Evolutionary conservation across 805 yeast genomes (phyloP).

Genomic region (Kodamaea hsintzibuensis): DNA sequence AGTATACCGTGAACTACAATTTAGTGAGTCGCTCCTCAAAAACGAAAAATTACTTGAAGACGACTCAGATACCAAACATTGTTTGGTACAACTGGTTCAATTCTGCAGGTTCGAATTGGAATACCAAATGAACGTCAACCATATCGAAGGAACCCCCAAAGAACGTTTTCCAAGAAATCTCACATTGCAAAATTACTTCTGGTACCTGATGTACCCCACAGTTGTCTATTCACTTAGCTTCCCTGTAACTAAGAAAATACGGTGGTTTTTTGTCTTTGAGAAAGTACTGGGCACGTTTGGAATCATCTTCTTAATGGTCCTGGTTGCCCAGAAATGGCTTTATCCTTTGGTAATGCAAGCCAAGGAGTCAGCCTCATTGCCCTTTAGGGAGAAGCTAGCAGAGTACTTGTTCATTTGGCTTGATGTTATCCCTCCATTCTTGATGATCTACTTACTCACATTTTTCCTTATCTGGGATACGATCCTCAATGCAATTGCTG

Average conservation of each 20-base stretch:
- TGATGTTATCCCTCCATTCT: constrained; percentile 79
- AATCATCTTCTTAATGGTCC: constrained; percentile 76
- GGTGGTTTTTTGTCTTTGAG: constrained; percentile 66
- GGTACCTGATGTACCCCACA: constrained; percentile 86
- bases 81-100: constrained; percentile 46
- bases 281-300: constrained; percentile 86
- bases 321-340: constrained; percentile 71
- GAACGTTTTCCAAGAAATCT: constrained; percentile 71
- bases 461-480: constrained; percentile 96
- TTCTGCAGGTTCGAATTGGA: constrained; percentile 75
- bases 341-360: constrained; percentile 73
- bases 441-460: constrained; percentile 69
- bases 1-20: constrained; percentile 53
- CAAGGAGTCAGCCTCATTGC: constrained; percentile 48
- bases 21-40: constrained; percentile 47
- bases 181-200: constrained; percentile 62
- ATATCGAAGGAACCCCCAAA: constrained; percentile 7
- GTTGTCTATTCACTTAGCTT: constrained; percentile 79
- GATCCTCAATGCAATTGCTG: constrained; percentile 86
- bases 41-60: constrained; percentile 24
- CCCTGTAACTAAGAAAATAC: constrained; percentile 70
- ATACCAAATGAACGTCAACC: constrained; percentile 45
- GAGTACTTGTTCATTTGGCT: constrained; percentile 60
- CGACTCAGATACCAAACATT: constrained; percentile 3
- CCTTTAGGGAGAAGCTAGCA: constrained; percentile 45